phyloP scores from a whole-genome alignment of 225 moss, liverwort and hornwort genomes.

The Pseudoscleropodium purum region DNA sequence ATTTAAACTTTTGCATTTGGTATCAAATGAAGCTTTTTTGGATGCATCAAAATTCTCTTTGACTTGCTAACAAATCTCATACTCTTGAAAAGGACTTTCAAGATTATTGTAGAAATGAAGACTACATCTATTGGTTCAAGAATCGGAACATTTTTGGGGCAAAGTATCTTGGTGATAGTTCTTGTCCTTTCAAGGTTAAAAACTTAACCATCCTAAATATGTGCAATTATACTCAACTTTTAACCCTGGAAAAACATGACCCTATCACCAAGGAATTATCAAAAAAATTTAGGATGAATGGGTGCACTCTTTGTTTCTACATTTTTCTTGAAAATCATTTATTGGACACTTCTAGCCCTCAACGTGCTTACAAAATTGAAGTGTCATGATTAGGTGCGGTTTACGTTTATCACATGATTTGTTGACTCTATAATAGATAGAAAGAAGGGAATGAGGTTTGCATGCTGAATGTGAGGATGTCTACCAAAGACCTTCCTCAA shows the following conservation, averaged over 20 bases:
- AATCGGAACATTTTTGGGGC: no score
- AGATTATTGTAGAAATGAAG: not conserved
- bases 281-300: not conserved
- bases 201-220: no score
- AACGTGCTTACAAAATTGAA: no score
- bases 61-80: not conserved
- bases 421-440: no score
- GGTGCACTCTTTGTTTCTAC: not conserved
- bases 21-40: not conserved
- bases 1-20: not conserved
- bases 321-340: not conserved
- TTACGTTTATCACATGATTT: not conserved
- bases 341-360: not conserved
- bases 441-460: no score
- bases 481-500: no score
- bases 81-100: accelerated
- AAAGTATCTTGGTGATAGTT: not conserved
- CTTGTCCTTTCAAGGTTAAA: not conserved
- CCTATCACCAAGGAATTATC: not conserved
- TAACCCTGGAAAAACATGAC: accelerated
- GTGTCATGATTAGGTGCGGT: not conserved
- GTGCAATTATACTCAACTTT: not conserved
- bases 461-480: not conserved
- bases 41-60: not conserved
- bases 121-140: not conserved